phyloP scores from a whole-genome alignment of 306 rosid genomes.

The Trichosanthes truncata region DNA sequence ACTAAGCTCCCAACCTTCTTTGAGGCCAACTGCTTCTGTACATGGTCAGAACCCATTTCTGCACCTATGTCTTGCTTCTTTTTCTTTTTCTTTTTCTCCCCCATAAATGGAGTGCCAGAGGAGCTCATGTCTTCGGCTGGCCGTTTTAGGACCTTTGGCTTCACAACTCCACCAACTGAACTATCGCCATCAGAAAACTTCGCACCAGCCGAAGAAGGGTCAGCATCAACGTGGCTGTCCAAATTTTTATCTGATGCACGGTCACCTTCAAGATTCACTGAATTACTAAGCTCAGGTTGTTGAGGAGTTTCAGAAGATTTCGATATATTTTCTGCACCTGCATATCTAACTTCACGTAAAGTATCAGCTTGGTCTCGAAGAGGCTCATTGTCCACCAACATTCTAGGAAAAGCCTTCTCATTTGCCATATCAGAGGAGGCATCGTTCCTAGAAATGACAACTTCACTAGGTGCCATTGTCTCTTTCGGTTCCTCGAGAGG shows the following conservation, averaged over 20 bases:
- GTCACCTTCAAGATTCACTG: slow-evolving; percentile 19
- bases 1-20: slow-evolving; percentile 22
- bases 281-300: slow-evolving; percentile 21
- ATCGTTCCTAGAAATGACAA: background rate
- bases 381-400: slow-evolving; percentile 22
- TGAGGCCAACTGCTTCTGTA: slow-evolving; percentile 27
- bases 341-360: slow-evolving; percentile 18
- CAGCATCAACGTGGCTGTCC: slow-evolving; percentile 12
- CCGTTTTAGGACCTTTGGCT: slow-evolving; percentile 49
- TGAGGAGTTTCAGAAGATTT: slow-evolving; percentile 22
- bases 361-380: slow-evolving; percentile 23
- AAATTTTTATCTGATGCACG: slow-evolving; percentile 10
- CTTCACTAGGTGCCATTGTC: background rate
- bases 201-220: slow-evolving; percentile 12
- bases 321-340: slow-evolving; percentile 11
- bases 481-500: background rate
- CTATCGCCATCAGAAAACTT: slow-evolving; percentile 20
- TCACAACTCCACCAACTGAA: slow-evolving; percentile 36
- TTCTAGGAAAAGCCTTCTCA: slow-evolving; percentile 20
- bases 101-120: slow-evolving; percentile 26
- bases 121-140: slow-evolving; percentile 36
- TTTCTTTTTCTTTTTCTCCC: slow-evolving; percentile 61
- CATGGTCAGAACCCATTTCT: slow-evolving; percentile 28
- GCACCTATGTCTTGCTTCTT: slow-evolving; percentile 30
- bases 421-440: slow-evolving; percentile 18